These are phyloP conservation scores for Vanderwaltozyma tropicalis DNA, from an alignment of 805 yeast species.

Conservation along the genomic window DNA sequence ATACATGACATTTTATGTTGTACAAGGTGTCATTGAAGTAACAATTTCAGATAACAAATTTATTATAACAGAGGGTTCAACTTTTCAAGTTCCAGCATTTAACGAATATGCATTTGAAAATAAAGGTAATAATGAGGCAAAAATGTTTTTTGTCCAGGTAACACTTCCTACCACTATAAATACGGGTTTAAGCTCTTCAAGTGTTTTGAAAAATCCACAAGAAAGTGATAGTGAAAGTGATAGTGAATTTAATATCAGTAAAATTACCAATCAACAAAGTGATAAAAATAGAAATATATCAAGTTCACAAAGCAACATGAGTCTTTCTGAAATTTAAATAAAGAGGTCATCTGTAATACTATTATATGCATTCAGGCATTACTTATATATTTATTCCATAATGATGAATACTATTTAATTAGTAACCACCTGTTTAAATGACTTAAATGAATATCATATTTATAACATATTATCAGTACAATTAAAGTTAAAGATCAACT, in stretches of 20 bases:
- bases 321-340: constrained; percentile 10
- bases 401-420: too few relatives aligned
- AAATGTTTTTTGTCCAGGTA: constrained; percentile 68
- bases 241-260: neutral
- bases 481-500: too few relatives aligned
- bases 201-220: neutral
- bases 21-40: constrained; percentile 61
- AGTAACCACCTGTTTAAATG: too few relatives aligned
- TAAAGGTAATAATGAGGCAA: constrained; percentile 45
- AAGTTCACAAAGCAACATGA: constrained; percentile 14
- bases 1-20: constrained; percentile 64
- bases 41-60: constrained; percentile 49
- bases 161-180: constrained; percentile 15
- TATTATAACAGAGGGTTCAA: constrained; percentile 58
- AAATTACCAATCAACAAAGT: neutral
- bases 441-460: too few relatives aligned
- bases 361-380: too few relatives aligned
- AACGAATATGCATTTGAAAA: constrained; percentile 63
- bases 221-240: neutral
- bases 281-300: neutral
- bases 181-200: neutral
- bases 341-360: too few relatives aligned
- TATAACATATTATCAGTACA: too few relatives aligned
- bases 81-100: constrained; percentile 73
- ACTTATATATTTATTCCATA: too few relatives aligned